Base-by-base conservation (phyloP, 345 rosid genomes). In the Alliaria petiolata region DNA sequence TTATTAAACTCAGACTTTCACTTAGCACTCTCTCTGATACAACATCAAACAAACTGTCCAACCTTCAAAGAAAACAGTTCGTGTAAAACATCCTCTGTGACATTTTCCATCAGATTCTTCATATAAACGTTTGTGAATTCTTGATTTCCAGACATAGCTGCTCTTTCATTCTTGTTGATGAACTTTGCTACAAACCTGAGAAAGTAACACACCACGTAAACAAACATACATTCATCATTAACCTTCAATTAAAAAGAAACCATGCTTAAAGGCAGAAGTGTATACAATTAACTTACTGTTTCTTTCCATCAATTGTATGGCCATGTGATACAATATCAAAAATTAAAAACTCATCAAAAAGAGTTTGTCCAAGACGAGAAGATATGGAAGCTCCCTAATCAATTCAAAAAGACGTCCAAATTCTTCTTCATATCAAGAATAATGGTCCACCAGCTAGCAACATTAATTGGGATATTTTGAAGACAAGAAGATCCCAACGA, bases 101-200 rank as follows among this genome's bases (percentile, higher is more conserved):
- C 57, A 52, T 72, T 65, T 65, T 75, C 76, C 0, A 20, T 54
- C 62, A 89, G 64, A 75, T 92, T 85, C 66, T 87, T 89, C 76
- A 92, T 85, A 64, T 84, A 91, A 25, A 91, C 76, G 74, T 85
- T 83, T 35, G 85, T 84, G 61, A 72, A 81, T 4, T 79, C 76
- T 12, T 66, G 74, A 53, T 82, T 77, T 42, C 72, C 81, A 38
- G 65, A 3, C 47, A 61, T 19, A 19, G 80, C 52, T 11, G 67
- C 69, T 71, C 96, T 83, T 38, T 81, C 83, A 60, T 45, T 72
- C 81, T 77, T 87, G 74, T 69, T 87, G 65, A 87, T 74, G 73
- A 92, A 92, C 74, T 85, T 76, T 4, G 79, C 52, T 2, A 89
- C 95, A 65, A 81, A 81, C 51, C 95, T 92, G 61, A 53, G 62